Evolutionary conservation across 139 green algal genomes (phyloP).

Genomic region (Haematococcus sp.): DNA sequence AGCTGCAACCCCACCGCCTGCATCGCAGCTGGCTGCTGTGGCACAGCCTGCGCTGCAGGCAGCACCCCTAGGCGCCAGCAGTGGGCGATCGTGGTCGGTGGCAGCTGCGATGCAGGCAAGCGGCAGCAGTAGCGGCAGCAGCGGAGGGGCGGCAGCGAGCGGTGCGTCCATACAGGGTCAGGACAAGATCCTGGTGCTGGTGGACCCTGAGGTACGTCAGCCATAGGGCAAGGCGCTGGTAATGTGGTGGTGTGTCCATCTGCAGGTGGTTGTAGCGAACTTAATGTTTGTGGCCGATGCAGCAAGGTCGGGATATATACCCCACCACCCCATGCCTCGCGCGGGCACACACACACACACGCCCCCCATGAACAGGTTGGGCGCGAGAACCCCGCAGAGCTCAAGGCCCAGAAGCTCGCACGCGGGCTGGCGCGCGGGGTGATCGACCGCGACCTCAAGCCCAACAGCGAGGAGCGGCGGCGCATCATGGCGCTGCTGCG

Average conservation of each 20-base stretch:
- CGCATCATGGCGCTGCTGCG: slow-evolving; percentile 33
- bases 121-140: slow-evolving; percentile 10
- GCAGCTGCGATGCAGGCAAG: not conserved
- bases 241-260: too few species aligned
- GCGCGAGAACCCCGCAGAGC: slow-evolving; percentile 81
- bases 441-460: slow-evolving; percentile 81
- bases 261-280: too few species aligned
- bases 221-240: too few species aligned
- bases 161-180: not conserved
- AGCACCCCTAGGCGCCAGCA: too few species aligned
- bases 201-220: slow-evolving; percentile 62
- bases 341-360: not conserved
- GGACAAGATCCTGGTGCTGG: slow-evolving; percentile 36
- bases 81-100: not conserved
- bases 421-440: slow-evolving; percentile 63
- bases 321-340: not conserved
- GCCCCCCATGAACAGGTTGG: slow-evolving; percentile 49
- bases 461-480: slow-evolving; percentile 68
- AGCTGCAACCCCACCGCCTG: not conserved
- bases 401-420: slow-evolving; percentile 92
- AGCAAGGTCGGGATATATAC: not conserved
- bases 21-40: not conserved
- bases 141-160: not conserved
- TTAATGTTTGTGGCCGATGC: too few species aligned
- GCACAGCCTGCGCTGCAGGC: not conserved